A percentile compares a stretch with the other conserved stretches of the same genome.
phyloP scores from a whole-genome alignment of 768 basidiomycete species.

The Mycena indigotica region DNA sequence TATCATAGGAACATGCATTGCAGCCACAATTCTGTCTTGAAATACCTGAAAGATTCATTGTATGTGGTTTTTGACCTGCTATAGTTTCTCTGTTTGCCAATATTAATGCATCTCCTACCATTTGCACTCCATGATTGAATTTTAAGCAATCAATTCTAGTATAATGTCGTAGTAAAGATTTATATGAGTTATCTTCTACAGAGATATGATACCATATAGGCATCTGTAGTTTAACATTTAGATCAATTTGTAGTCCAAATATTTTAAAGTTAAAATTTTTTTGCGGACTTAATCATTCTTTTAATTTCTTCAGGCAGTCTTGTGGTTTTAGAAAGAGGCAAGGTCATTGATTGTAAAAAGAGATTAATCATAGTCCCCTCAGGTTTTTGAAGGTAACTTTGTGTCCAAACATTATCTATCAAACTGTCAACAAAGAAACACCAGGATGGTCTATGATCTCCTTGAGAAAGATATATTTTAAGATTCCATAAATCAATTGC shows the following conservation, averaged over 20 bases:
- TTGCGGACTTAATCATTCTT: neutral
- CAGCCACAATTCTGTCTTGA: neutral
- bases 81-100: neutral
- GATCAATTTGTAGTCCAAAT: neutral
- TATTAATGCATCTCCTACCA: neutral
- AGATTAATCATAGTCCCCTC: neutral
- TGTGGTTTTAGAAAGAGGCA: neutral
- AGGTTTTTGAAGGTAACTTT: neutral
- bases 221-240: neutral
- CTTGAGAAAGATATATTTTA: neutral
- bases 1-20: neutral
- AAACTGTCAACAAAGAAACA: neutral
- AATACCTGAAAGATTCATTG: neutral
- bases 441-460: neutral
- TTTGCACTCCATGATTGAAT: neutral
- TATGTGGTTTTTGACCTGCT: neutral
- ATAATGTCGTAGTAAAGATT: neutral
- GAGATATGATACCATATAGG: neutral
- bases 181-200: neutral
- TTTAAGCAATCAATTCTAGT: neutral
- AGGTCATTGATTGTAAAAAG: neutral
- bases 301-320: neutral
- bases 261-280: neutral
- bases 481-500: slow-evolving; percentile 1
- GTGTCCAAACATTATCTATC: neutral